Evolutionary conservation across 2,329 filamentous ascomycete genomes (phyloP), one percentile per base, ranked within the genome.

Genomic region (Verticillium isaacii): DNA sequence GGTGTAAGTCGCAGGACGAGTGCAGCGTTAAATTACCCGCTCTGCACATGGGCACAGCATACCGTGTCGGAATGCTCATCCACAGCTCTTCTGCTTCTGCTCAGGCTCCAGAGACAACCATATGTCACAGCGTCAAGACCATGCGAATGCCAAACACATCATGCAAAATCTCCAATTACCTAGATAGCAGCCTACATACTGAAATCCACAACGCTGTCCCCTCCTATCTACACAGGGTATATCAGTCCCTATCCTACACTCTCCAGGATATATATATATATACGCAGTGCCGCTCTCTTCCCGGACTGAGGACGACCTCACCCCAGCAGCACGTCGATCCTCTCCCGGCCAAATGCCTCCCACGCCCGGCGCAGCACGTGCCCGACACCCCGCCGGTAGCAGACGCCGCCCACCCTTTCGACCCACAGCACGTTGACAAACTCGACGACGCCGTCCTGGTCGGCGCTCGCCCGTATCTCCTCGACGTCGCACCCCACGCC

Each of bases 381-480:
- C 0, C 78, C 78, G 32, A 80, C 69, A 3, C 78, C 78, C 32
- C 78, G 67, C 19, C 78, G 68, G 62, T 76, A 79, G 7, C 73
- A 73, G 60, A 80, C 70, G 17, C 73, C 77, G 11, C 77, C 76
- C 23, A 80, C 78, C 29, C 77, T 69, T 70, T 80, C 78, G 19
- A 80, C 73, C 78, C 78, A 80, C 36, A 80, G 65, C 45, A 80
- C 78, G 32, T 80, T 80, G 19, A 80, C 75, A 67, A 80, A 76
- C 61, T 81, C 77, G 32, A 82, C 69, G 36, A 73, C 70, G 36
- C 77, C 77, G 60, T 81, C 77, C 1, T 69, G 68, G 61, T 78
- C 76, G 69, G 74, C 75, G 58, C 76, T 71, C 62, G 78, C 77
- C 50, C 74, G 72, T 60, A 78, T 79, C 19, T 70, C 70, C 15